phyloP scores from a whole-genome alignment of 2,329 filamentous ascomycete species.

The Alternaria viburni region DNA sequence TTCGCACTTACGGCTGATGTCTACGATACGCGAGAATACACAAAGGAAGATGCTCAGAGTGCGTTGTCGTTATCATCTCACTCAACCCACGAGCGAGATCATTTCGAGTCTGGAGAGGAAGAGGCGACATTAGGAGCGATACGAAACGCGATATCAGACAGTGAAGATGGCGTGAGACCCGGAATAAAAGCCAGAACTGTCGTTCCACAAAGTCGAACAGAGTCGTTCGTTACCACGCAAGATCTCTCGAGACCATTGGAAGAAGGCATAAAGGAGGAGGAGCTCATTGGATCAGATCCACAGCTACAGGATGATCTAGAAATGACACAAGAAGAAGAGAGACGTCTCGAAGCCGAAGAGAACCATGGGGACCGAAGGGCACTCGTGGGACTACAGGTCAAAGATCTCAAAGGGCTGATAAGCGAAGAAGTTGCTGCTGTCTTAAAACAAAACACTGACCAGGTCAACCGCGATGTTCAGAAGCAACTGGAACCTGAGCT shows the following conservation, averaged over 20 bases:
- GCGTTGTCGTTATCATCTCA: neutral
- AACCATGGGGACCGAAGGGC: neutral
- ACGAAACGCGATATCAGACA: neutral
- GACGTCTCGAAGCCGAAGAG: neutral
- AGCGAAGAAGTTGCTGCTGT: neutral
- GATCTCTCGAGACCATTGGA: too few species aligned
- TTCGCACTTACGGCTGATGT: neutral
- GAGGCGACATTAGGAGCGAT: neutral
- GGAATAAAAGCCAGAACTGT: neutral
- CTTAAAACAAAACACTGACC: neutral
- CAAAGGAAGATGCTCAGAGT: neutral
- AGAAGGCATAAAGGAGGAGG: neutral
- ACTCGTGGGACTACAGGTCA: neutral
- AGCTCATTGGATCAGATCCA: neutral
- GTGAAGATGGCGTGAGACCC: neutral
- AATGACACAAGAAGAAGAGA: neutral
- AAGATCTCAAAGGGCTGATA: neutral
- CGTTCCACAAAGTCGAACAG: neutral
- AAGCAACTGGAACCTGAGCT: neutral
- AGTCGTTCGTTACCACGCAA: neutral
- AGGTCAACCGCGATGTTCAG: neutral
- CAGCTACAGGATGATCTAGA: neutral
- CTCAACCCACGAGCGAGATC: neutral
- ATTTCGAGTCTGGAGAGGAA: neutral
- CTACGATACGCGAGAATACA: neutral